A percentile compares a stretch with the other conserved stretches of the same genome.
Evolutionary conservation across 805 yeast genomes (phyloP).

Genomic region (Cyberlindnera mississippiensis): DNA sequence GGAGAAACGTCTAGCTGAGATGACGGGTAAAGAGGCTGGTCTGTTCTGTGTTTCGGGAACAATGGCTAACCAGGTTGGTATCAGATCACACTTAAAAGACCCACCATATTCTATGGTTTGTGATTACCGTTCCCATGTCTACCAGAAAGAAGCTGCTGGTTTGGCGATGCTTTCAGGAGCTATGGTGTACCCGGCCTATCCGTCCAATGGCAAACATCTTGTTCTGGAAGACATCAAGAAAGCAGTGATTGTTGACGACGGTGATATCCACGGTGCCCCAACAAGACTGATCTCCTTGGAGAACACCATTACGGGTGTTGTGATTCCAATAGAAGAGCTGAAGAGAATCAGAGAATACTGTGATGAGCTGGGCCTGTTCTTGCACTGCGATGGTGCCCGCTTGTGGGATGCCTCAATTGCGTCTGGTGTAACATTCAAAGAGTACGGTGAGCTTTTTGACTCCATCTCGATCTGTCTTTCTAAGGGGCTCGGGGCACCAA

Average conservation of each 20-base stretch:
- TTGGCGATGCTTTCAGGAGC: slow-evolving; percentile 85
- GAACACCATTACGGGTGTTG: slow-evolving; percentile 79
- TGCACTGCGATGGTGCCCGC: slow-evolving; percentile 94
- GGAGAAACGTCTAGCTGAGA: slow-evolving; percentile 58
- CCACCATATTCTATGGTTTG: slow-evolving; percentile 84
- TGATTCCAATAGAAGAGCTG: slow-evolving; percentile 81
- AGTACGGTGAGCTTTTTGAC: slow-evolving; percentile 76
- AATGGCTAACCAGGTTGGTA: slow-evolving; percentile 83
- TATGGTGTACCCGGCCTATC: slow-evolving; percentile 83
- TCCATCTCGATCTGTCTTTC: slow-evolving; percentile 88
- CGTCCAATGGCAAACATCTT: slow-evolving; percentile 67
- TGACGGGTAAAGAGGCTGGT: slow-evolving; percentile 81
- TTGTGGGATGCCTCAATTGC: slow-evolving; percentile 84
- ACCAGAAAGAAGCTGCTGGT: slow-evolving; percentile 83
- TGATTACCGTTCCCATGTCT: slow-evolving; percentile 82
- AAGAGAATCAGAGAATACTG: slow-evolving; percentile 70
- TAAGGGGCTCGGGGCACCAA: slow-evolving; percentile 89
- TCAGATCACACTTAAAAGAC: slow-evolving; percentile 69
- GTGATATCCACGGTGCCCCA: slow-evolving; percentile 84
- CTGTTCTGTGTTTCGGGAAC: slow-evolving; percentile 88
- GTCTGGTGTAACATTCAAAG: slow-evolving; percentile 48
- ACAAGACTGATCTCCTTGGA: slow-evolving; percentile 80
- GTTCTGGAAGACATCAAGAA: slow-evolving; percentile 73
- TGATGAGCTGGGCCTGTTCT: slow-evolving; percentile 48
- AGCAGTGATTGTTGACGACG: slow-evolving; percentile 61